phyloP scores from a whole-genome alignment of 257 asterid species.

The Nicotiana tabacum region DNA sequence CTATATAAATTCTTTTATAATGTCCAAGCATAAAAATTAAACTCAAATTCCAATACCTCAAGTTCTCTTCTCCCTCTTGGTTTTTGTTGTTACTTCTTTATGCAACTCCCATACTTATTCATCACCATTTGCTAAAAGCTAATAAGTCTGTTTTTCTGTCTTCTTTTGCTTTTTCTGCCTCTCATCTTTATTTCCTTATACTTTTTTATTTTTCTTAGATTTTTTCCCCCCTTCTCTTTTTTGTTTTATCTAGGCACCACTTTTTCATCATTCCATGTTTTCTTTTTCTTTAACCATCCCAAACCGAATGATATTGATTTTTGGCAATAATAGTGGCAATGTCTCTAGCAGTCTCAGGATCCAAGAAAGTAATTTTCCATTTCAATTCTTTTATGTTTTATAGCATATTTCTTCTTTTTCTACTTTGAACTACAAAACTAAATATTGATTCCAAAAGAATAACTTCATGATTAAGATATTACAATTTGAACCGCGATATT shows the following conservation, averaged over 20 bases:
- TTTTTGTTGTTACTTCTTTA: not conserved
- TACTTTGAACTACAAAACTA: not conserved
- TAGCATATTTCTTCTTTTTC: not conserved
- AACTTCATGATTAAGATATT: not conserved
- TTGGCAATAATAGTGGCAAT: not conserved
- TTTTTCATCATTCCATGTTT: slow-evolving; percentile 60
- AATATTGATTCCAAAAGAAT: not conserved
- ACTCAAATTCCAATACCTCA: not conserved
- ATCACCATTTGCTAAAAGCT: slow-evolving; percentile 25
- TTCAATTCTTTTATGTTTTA: slow-evolving; percentile 15
- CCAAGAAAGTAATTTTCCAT: slow-evolving; percentile 53
- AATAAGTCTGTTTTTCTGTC: not conserved
- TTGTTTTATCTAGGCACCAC: slow-evolving; percentile 17
- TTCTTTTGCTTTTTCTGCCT: not conserved
- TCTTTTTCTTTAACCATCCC: slow-evolving; percentile 53
- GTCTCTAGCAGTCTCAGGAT: slow-evolving; percentile 45
- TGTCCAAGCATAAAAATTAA: not conserved
- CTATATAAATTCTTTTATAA: too few relatives aligned
- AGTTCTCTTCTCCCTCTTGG: not conserved
- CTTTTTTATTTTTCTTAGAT: slow-evolving; percentile 30
- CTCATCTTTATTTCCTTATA: slow-evolving; percentile 11
- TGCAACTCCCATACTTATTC: slow-evolving; percentile 8
- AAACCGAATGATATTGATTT: slow-evolving; percentile 21
- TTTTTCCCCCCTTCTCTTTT: slow-evolving; percentile 26
- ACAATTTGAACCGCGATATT: not conserved